Evolutionary conservation across 2,329 filamentous ascomycete genomes (phyloP), one percentile per base, ranked within the genome.

Genomic region (Arthrobotrys conoides): DNA sequence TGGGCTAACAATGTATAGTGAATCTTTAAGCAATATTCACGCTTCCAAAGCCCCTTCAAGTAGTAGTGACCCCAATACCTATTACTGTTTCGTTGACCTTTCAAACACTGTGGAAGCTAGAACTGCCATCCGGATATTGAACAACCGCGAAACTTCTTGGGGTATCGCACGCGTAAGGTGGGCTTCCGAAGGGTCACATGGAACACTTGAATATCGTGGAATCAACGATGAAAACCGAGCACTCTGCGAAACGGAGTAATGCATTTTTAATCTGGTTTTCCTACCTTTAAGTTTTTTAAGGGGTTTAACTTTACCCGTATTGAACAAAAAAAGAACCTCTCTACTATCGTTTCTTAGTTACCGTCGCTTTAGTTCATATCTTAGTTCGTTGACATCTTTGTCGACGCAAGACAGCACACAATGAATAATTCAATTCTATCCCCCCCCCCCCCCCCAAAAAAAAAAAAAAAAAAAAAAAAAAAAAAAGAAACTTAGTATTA

Each of bases 101-200:
- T 22, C 51, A 16, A 68, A 55, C 18, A n/a, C 59, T 5, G 44
- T 46, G 14, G 73, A 77, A 51, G 67, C 73, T 2, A 63, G 22
- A 44, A 63, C 67, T 33, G 73, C 73, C 3, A 46, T 77, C 41
- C 73, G 63, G 5, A 36, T 77, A 22, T 33, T 77, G 41, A 77
- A 77, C 53, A 71, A 71, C 2, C 67, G 73, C 27, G 67, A 77
- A 20, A 71, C 67, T 12, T 51, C 66, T 48, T 77, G 73, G 73
- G 73, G 73, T 4, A 27, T 64, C 20, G 73, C 73, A 36, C 67
- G 63, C 20, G 73, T 77, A 12, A 38, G 51, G n/a, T 77, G 59
- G 51, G 73, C 73, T 3, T 9, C 73, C 12, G 73, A 61, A 36
- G 63, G 73, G 2, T 10, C 38, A 1, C 49, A 61, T 10, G 68